Base-by-base conservation (phyloP, 176 grass and related monocot species). In the Thinopyrum elongatum region DNA sequence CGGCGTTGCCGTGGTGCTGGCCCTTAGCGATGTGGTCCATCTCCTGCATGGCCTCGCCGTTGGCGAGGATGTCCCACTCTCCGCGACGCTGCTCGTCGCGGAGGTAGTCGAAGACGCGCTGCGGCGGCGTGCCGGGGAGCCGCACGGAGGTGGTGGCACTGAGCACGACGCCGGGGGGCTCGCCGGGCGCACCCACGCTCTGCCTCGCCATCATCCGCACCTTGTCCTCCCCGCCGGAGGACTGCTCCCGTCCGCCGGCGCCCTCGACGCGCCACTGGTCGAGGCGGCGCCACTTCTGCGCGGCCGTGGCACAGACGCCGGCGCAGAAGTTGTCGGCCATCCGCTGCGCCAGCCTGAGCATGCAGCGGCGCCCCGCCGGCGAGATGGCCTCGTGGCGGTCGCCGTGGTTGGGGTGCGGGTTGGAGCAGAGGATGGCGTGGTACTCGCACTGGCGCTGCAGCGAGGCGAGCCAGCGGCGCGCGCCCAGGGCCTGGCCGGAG, bases 11-110 rank as follows among this genome's bases (percentile, higher is more conserved):
- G n/a, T 81, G 85, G 76, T 92, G 86, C 89, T 98, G 91, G 5
- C 96, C 96, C 86, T 95, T 98, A 81, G 96, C 86, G 80, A 98
- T 92, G 84, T 90, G 93, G 78, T 87, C 88, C 89, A 98, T 94
- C 93, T 98, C 96, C 78, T 94, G 91, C 96, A 95, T 95, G 55
- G 88, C 89, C 36, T 92, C 90, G 3, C 88, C 88, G 80, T 92
- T 95, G 64, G 88, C 88, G 0, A 95, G 86, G 65, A 95, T 90
- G 83, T 95, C 93, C 93, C 93, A 95, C 70, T 92, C 88, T 16
- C 93, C 86, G 25, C 93, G 88, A 41, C 75, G 88, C 63, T 82
- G 83, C 76, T 90, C 88, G 76, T 95, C 93, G 47, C 93, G 86
- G 23, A 95, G 90, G 86, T 90, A 95, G 47, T 92, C 90, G 58